Evolutionary conservation across 1,284 basidiomycete genomes (phyloP), one percentile per base, ranked within the genome.

Genomic region (Microbotryomycetes sp.): DNA sequence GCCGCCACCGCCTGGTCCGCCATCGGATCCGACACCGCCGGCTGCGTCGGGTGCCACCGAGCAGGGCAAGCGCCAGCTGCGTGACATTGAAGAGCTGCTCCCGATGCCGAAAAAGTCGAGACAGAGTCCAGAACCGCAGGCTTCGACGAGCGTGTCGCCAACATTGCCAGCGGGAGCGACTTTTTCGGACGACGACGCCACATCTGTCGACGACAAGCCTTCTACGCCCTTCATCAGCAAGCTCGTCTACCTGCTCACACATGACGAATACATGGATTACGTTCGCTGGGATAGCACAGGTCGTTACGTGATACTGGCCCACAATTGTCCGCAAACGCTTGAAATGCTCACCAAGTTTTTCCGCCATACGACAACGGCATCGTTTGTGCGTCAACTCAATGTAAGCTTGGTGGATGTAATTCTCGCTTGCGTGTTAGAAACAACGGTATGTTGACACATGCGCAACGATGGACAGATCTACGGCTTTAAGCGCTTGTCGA

Each of bases 401-500:
- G 62, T 61, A 21, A 15, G 56, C 28, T 4, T 18, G 24, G 28
- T 24, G 18, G 15, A 26, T 41, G 4, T 2, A 16, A 4, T 26
- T 18, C n/a, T 28, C 28, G 9, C 15, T 51, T 16, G 16, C 13
- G 5, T 11, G 28, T 9, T 41, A 11, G 35, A 18, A 41, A 41
- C 35, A 41, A 18, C 11, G 18, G 35, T 18, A 11, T 9, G 18
- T 41, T 18, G 18, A 18, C 7, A 3, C 28, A 1, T 28, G 4
- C 27, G 18, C 7, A 15, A 16, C 15, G 5, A 1, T 15, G 0
- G 11, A 21, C 58, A 58, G 58, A 66, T 66, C 45, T 66, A 66
- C 62, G 65, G 62, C 41, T 66, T 66, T 59, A 61, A 59, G 30
- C 65, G 65, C 41, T 52, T 63, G n/a, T 57, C 65, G 31, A 66